phyloP scores from a whole-genome alignment of 306 rosid species.

The Mimosa pudica region DNA sequence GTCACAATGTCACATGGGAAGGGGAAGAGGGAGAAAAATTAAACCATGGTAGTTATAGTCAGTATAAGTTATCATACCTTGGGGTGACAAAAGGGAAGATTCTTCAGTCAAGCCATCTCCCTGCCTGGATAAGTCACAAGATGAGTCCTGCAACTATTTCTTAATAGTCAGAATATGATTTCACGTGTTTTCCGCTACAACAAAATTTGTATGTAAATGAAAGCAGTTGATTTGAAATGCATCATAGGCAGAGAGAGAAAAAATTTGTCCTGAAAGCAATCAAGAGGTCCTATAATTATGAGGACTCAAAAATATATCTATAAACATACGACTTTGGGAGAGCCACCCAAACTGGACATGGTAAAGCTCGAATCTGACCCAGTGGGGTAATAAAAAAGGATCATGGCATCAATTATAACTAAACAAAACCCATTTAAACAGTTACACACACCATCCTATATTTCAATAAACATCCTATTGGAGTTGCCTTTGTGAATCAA shows the following conservation, averaged over 20 bases:
- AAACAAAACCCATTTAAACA: background rate
- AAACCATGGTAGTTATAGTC: constrained; percentile 8
- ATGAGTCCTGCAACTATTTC: constrained; percentile 50
- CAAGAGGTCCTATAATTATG: background rate
- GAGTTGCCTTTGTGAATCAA: background rate
- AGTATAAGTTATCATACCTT: constrained; percentile 47
- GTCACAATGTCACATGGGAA: constrained; percentile 29
- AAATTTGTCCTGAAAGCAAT: background rate
- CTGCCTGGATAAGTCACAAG: constrained; percentile 36
- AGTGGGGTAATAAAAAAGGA: no score
- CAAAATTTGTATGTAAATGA: constrained; percentile 14
- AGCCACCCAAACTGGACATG: no score
- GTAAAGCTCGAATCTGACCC: no score
- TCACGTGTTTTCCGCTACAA: constrained; percentile 13
- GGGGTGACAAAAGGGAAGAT: constrained; percentile 38
- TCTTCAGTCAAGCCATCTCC: constrained; percentile 46
- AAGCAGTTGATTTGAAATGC: constrained; percentile 14
- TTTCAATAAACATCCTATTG: background rate
- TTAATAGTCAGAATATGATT: constrained; percentile 4
- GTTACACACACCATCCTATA: background rate
- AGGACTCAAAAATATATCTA: background rate
- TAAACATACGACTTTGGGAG: background rate
- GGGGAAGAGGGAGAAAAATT: constrained; percentile 21
- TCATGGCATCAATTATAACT: background rate
- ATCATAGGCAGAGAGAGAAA: constrained; percentile 4